phyloP scores from a whole-genome alignment of 2,329 filamentous ascomycete species.

The Colletotrichum trifolii region DNA sequence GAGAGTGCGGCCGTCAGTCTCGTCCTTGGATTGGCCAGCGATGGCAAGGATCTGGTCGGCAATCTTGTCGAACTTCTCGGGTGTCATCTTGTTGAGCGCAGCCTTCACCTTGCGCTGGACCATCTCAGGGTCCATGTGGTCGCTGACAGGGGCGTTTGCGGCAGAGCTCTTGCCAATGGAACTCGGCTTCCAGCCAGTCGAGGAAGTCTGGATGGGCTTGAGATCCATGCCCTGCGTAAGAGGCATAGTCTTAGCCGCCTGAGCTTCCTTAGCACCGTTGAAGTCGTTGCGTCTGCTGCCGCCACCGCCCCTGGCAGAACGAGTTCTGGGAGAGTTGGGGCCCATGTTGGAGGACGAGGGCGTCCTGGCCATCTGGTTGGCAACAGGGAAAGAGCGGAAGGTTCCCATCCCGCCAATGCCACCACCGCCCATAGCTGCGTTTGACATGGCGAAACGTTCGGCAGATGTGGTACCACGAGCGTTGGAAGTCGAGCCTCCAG shows the following conservation, averaged over 20 bases:
- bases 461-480: conserved; percentile 78
- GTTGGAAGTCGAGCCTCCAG: conserved; percentile 46
- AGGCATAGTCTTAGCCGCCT: conserved; percentile 88
- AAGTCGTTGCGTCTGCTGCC: conserved; percentile 73
- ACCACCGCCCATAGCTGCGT: conserved; percentile 53
- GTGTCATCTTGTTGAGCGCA: conserved; percentile 99
- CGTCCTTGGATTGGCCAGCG: conserved; percentile 93
- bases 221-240: conserved; percentile 86
- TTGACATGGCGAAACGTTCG: conserved; percentile 77
- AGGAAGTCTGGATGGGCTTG: conserved; percentile 78
- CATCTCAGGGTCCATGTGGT: conserved; percentile 85
- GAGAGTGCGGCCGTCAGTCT: conserved; percentile 91
- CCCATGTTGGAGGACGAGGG: conserved; percentile 68
- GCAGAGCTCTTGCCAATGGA: conserved; percentile 66
- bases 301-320: conserved; percentile 58
- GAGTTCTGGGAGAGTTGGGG: conserved; percentile 79
- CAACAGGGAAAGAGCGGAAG: conserved; percentile 63
- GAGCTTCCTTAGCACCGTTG: conserved; percentile 66
- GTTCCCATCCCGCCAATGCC: conserved; percentile 49
- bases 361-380: conserved; percentile 73
- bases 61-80: conserved; percentile 98
- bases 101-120: conserved; percentile 99
- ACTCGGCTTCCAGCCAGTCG: conserved; percentile 89
- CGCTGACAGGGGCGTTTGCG: conserved; percentile 50
- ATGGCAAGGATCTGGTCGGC: conserved; percentile 93